These are phyloP conservation scores for Beauveria australis DNA, from an alignment of 2,329 filamentous ascomycete species.

Conservation along the genomic window DNA sequence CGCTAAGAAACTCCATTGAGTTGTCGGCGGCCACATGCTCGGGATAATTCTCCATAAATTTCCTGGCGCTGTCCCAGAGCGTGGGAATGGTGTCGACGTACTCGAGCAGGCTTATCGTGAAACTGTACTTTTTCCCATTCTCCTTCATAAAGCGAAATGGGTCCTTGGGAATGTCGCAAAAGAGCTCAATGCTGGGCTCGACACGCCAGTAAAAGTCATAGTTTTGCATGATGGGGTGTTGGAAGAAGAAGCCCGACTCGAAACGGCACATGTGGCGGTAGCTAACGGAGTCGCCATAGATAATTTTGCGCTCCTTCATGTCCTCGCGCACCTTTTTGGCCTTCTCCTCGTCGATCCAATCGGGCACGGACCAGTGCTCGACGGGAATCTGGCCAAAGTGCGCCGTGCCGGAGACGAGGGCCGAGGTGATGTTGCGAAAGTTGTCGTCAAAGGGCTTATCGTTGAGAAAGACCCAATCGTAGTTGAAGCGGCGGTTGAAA, in stretches of 20 bases:
- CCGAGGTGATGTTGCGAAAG: conserved; percentile 86
- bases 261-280: conserved; percentile 99
- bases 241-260: conserved; percentile 99
- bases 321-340: conserved; percentile 85
- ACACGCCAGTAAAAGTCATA: conserved; percentile 99
- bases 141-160: conserved; percentile 96
- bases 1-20: conserved; percentile 83
- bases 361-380: conserved; percentile 96
- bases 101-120: conserved; percentile 90
- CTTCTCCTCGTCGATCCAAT: conserved; percentile 92
- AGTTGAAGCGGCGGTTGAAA: conserved; percentile 94
- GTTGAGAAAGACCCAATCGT: conserved; percentile 99
- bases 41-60: conserved; percentile 84
- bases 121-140: conserved; percentile 96
- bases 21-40: conserved; percentile 81
- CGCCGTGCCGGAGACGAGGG: conserved; percentile 86
- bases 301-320: conserved; percentile 91
- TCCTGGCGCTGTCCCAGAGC: conserved; percentile 90
- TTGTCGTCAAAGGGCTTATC: conserved; percentile 87
- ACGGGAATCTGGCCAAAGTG: conserved; percentile 81
- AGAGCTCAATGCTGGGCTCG: conserved; percentile 92
- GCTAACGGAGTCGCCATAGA: conserved; percentile 93
- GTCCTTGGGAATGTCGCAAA: conserved; percentile 91
- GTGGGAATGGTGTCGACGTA: conserved; percentile 95
- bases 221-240: conserved; percentile 83